Evolutionary conservation across 495 filamentous ascomycete genomes (phyloP).

Genomic region (Corynascus novoguineensis): DNA sequence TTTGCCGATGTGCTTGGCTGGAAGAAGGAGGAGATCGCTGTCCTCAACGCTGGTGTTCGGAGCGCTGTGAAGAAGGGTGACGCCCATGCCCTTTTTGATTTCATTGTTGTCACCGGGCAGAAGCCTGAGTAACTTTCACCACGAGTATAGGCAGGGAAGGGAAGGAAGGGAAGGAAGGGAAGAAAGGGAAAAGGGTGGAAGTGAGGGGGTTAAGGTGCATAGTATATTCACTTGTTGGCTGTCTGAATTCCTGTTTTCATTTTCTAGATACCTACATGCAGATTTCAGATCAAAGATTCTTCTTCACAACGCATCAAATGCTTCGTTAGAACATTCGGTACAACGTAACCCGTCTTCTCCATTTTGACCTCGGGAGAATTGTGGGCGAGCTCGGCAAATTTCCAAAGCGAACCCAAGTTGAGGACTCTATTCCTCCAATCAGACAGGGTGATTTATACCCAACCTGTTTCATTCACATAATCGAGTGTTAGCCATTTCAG

Average conservation of each 20-base stretch:
- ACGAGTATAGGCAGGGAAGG: too few relatives aligned
- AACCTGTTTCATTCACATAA: neutral
- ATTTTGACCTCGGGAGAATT: neutral
- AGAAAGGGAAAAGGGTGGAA: too few relatives aligned
- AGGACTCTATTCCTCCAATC: neutral
- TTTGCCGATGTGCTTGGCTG: constrained; percentile 32
- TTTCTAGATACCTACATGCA: too few relatives aligned
- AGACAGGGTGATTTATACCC: neutral
- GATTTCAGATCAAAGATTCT: too few relatives aligned
- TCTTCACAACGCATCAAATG: too few relatives aligned
- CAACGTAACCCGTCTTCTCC: too few relatives aligned
- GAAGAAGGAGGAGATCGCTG: constrained; percentile 29
- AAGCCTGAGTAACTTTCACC: constrained; percentile 16
- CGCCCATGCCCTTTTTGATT: constrained; percentile 23
- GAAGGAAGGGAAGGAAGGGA: too few relatives aligned
- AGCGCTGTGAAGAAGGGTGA: constrained; percentile 20
- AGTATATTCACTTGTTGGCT: too few relatives aligned
- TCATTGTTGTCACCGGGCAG: constrained; percentile 20
- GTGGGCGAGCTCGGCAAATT: neutral
- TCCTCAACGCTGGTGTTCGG: constrained; percentile 25
- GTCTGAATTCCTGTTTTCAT: too few relatives aligned
- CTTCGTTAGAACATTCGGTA: too few relatives aligned
- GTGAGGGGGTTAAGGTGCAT: too few relatives aligned
- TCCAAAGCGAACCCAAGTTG: neutral
- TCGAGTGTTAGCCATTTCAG: neutral